phyloP scores from a whole-genome alignment of 495 filamentous ascomycete species.

The Immersiella caudata region DNA sequence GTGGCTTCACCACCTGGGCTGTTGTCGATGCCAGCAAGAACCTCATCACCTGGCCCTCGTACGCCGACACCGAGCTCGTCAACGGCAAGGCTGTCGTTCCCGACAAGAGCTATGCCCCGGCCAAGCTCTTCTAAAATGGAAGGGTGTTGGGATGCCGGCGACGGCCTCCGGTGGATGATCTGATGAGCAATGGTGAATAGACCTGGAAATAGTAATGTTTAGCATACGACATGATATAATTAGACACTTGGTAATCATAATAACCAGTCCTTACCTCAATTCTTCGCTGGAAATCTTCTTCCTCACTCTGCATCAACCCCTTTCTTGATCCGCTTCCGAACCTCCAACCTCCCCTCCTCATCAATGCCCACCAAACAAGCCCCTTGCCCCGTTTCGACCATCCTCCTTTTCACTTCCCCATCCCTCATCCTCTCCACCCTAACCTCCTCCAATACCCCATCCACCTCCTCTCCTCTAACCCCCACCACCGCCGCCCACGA shows the following conservation, averaged over 20 bases:
- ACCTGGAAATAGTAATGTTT: too few relatives aligned
- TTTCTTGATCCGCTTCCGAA: neutral
- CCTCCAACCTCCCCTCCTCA: neutral
- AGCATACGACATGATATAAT: too few relatives aligned
- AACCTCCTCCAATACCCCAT: neutral
- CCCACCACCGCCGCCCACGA: neutral
- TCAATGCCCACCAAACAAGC: neutral
- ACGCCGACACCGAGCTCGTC: slow-evolving; percentile 50
- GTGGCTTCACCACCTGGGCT: slow-evolving; percentile 58
- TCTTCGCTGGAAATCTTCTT: neutral
- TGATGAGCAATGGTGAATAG: too few relatives aligned
- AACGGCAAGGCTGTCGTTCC: slow-evolving; percentile 53
- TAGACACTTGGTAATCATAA: too few relatives aligned
- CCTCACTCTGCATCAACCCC: neutral
- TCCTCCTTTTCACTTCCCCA: neutral
- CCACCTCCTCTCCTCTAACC: neutral
- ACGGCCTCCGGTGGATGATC: too few relatives aligned
- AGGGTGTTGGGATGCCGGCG: too few relatives aligned
- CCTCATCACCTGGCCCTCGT: slow-evolving; percentile 54
- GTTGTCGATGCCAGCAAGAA: slow-evolving; percentile 48
- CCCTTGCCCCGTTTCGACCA: neutral
- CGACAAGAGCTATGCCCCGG: slow-evolving; percentile 57
- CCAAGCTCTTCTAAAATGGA: neutral
- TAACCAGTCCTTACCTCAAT: too few relatives aligned
- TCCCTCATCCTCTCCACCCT: neutral